phyloP scores from a whole-genome alignment of 2,329 filamentous ascomycete species.

The Exophiala alcalophila region DNA sequence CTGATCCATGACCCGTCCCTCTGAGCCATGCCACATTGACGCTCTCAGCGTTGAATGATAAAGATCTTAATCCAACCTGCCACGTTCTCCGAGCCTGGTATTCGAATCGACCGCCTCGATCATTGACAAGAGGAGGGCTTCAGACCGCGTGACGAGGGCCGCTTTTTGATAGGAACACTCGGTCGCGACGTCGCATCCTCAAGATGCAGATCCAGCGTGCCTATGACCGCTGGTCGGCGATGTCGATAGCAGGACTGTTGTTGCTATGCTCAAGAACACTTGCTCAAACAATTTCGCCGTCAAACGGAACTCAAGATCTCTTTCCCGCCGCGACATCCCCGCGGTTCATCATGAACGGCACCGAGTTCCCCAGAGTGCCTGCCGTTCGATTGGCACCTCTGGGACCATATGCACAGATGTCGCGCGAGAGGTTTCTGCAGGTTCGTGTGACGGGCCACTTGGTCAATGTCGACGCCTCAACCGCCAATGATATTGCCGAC shows the following conservation, averaged over 20 bases:
- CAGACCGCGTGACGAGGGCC: neutral
- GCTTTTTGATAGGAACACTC: too few relatives aligned
- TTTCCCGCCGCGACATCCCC: slow-evolving; percentile 23
- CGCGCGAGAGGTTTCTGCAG: slow-evolving; percentile 20
- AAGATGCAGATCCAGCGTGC: slow-evolving; percentile 4
- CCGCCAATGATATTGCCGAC: slow-evolving; percentile 25
- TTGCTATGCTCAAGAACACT: slow-evolving; percentile 9
- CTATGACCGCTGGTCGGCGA: slow-evolving; percentile 9
- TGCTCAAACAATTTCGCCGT: slow-evolving; percentile 26
- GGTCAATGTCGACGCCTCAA: slow-evolving; percentile 25
- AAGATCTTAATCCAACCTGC: too few relatives aligned
- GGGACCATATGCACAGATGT: slow-evolving; percentile 24
- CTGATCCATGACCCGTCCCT: neutral
- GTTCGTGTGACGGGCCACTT: slow-evolving; percentile 22
- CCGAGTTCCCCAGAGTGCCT: slow-evolving; percentile 18
- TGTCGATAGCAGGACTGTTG: slow-evolving; percentile 10
- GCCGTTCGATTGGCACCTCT: slow-evolving; percentile 23
- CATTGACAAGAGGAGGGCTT: neutral
- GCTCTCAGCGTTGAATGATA: too few relatives aligned
- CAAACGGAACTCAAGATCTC: slow-evolving; percentile 26
- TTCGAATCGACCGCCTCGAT: neutral
- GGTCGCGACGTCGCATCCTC: too few relatives aligned
- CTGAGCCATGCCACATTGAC: slow-evolving; percentile 1
- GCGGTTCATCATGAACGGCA: slow-evolving; percentile 29
- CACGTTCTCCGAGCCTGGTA: neutral